Percentiles rank a stretch among this genome's conserved stretches.
phyloP scores from a whole-genome alignment of 1,284 basidiomycete genomes.

The Neotropicomus parvogracilis region DNA sequence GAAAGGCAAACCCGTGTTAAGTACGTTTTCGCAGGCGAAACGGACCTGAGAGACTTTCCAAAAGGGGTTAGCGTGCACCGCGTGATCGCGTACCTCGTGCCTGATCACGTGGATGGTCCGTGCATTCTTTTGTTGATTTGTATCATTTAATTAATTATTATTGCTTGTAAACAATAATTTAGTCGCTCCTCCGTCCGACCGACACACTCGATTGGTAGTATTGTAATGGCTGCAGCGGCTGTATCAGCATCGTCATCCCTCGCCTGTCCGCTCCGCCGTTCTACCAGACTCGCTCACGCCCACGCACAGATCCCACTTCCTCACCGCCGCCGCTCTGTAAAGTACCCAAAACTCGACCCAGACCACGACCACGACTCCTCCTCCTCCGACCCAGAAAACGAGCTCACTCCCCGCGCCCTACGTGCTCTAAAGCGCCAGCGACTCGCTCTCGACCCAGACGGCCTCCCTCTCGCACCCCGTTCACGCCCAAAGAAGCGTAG shows the following conservation, averaged over 20 bases:
- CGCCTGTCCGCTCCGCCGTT: constrained; percentile 31
- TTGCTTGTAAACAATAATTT: background rate
- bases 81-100: no score
- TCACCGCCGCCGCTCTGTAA: background rate
- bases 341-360: background rate
- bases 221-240: constrained; percentile 33
- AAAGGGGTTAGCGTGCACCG: constrained; percentile 6
- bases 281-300: constrained; percentile 26
- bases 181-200: constrained; percentile 14
- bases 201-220: constrained; percentile 13
- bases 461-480: constrained; percentile 20
- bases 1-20: no score
- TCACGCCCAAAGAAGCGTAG: constrained; percentile 21
- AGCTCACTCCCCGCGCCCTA: constrained; percentile 33
- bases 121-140: no score
- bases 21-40: no score
- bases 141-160: background rate
- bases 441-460: constrained; percentile 30
- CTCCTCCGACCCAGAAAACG: constrained; percentile 28
- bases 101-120: no score
- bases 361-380: constrained; percentile 22
- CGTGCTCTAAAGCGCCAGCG: constrained; percentile 34
- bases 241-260: no score
- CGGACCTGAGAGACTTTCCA: constrained; percentile 9
- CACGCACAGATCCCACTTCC: background rate